Evolutionary conservation across 208 protist genomes (phyloP), one percentile per base, ranked within the genome.

Genomic region (Trypanosoma caninum): DNA sequence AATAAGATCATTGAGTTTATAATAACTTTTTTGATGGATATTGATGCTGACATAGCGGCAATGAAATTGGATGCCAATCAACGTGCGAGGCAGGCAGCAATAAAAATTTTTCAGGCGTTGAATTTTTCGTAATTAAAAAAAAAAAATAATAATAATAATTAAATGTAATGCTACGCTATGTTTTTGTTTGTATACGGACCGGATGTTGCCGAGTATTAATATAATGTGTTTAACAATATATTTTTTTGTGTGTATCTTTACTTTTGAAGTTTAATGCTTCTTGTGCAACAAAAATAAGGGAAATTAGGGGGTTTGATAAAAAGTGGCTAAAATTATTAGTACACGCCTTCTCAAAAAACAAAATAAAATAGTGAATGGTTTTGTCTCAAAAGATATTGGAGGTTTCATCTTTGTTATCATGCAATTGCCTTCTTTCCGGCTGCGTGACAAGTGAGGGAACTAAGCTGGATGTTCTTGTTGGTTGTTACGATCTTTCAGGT

Each of bases 1-100:
- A 78, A 92, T 45, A 97, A 97, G 58, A 69, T 99, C 28, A 84
- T 99, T 44, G 89, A 98, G 62, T 99, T 99, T 63, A 82, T 99
- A 38, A 88, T 99, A 60, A 51, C 77, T 11, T 98, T 99, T 64
- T 82, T 98, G 53, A 61, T 96, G 66, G 95, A 98, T 48, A 96
- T 99, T 59, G 96, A 99, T 72, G 94, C 89, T 30, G 97, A 99
- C 65, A 89, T 99, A 45, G 89, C 76, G 16, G 82, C 85, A 16
- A 89, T 99, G 83, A 99, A 99, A 68, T 59, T 99, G 35, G 44
- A 68, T 51, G 59, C 71, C 23, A 69, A 81, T 62, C 52, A 72
- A 52, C 66, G 69, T 8, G 66, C 74, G 7, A 63, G 74, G n/a
- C 59, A 62, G 5, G 76, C 76, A 23, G 80, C 77, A 16, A 27